Base-by-base conservation (phyloP, 2,329 filamentous ascomycete genomes). In the Podosphaera xanthii region DNA sequence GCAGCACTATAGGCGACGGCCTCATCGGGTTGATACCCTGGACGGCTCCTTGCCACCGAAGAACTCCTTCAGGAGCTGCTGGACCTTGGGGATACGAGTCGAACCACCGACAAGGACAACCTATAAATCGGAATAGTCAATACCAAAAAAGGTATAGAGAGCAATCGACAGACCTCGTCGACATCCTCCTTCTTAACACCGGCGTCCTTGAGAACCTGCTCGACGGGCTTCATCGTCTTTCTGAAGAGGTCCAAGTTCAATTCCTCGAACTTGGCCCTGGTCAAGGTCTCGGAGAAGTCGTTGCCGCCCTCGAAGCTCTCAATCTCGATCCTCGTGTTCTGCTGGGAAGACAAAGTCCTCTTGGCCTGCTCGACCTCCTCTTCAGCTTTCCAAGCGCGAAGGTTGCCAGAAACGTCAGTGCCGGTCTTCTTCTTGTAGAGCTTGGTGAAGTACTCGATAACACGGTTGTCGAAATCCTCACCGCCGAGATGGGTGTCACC, bases 361-460 rank as follows among this genome's bases (percentile, higher is more conserved):
- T 98, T 98, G 76, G 92, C 92, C 83, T 96, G 96, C 76, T 98
- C 92, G 67, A 92, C 91, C 75, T 97, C 92, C 92, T 90, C 87
- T 97, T 97, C 68, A 98, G 82, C 79, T 97, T 98, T 77, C 90
- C 88, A 90, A 97, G 91, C 85, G 86, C 96, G 96, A 65, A 84
- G 76, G 71, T 97, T 89, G 79, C 92, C 94, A 76, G 83, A 86
- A 71, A 97, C 81, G 68, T 98, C 89, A 66, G 94, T 87, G 67
- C 74, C 76, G 79, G 96, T 81, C 81, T 96, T 92, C 86, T 96
- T 96, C 84, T 97, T 97, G 83, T 94, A 97, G 68, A 80, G 78
- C 86, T 97, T 96, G 78, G 85, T 84, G 71, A 97, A 88, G 82
- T 91, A 80, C 79, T 86, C 88, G 77, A 97, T 95, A 73, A 97